phyloP scores from a whole-genome alignment of 1,284 basidiomycete species.

The Chalciporus piperatoides region DNA sequence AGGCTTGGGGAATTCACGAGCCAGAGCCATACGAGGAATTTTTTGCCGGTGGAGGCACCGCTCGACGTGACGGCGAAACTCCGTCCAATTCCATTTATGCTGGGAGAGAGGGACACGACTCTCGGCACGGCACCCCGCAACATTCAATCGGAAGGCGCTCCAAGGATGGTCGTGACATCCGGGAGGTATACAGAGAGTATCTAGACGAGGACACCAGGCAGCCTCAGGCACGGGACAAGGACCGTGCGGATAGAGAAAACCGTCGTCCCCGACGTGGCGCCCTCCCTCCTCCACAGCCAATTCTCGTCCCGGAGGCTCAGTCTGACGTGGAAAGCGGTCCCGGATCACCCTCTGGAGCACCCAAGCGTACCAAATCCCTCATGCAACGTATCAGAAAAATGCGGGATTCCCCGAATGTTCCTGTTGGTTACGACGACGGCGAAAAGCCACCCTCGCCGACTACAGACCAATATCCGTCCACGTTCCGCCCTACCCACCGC shows the following conservation, averaged over 20 bases:
- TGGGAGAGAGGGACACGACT: conserved; percentile 45
- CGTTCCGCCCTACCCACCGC: conserved; percentile 57
- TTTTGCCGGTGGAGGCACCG: conserved; percentile 63
- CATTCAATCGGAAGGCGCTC: conserved; percentile 36
- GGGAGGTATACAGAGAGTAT: conserved; percentile 43
- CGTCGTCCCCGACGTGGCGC: conserved; percentile 42
- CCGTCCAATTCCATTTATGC: conserved; percentile 64
- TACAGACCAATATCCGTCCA: conserved; percentile 37
- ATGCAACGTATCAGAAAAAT: conserved; percentile 83
- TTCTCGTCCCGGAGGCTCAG: conserved; percentile 59
- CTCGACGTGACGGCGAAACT: conserved; percentile 47
- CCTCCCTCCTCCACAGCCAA: conserved; percentile 77
- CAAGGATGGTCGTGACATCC: conserved; percentile 44
- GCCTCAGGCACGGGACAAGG: conserved; percentile 30
- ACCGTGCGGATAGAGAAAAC: conserved; percentile 27
- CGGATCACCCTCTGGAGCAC: conserved; percentile 41
- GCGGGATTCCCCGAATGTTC: conserved; percentile 77
- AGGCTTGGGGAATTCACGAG: conserved; percentile 86
- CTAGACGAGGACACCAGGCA: conserved; percentile 37
- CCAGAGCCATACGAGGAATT: conserved; percentile 86
- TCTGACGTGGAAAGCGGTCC: conserved; percentile 36
- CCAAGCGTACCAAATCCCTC: conserved; percentile 73
- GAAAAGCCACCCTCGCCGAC: conserved; percentile 46
- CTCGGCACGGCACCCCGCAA: conserved; percentile 30
- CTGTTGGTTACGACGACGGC: conserved; percentile 52